Base-by-base conservation (phyloP, 225 moss, liverwort and hornwort genomes). In the Neckera pumila region DNA sequence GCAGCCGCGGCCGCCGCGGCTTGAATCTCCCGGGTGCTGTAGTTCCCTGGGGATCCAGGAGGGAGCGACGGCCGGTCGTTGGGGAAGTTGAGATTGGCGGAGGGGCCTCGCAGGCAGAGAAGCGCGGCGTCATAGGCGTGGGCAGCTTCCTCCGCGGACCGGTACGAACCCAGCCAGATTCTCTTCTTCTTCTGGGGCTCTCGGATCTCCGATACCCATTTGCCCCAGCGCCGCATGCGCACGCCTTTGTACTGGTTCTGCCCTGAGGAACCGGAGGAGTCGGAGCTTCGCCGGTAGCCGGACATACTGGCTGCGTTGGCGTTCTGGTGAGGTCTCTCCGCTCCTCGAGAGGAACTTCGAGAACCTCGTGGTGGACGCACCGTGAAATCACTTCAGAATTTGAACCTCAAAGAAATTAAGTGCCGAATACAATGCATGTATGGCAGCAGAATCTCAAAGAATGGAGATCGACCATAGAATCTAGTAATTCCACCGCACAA, bases 41-140 rank as follows among this genome's bases (percentile, higher is more conserved):
- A 94, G 83, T 78, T 91, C 1, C 93, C 91, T 5, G 93, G 86
- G 5, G 92, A 79, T 18, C 89, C 89, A 11, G 91, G 93, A 7
- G 91, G 93, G 9, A 94, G 86, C 2, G 69, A 1, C 13, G 92
- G 92, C 17, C 88, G 80, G 28, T 92, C 75, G 80, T 92, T 81
- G 28, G 93, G 93, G 76, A 94, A 94, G 54, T 94, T 94, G 33
- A 94, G 92, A 36, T 90, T 91, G n/a, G 80, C 90, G 4, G 91
- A 21, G 11, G 83, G 83, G 17, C 92, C 92, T 49, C 91, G 88
- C 63, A 94, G 74, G 49, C 93, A 94, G 2, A 94, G 82, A 4
- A 92, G 83, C 28, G 93, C 93, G 17, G 93, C 93, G 40, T 94
- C 93, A 15, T 94, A 92, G 6, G 93, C 93, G 70, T 92, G 92